Base-by-base conservation (phyloP, 495 filamentous ascomycete genomes). In the Chaetomium tenue region DNA sequence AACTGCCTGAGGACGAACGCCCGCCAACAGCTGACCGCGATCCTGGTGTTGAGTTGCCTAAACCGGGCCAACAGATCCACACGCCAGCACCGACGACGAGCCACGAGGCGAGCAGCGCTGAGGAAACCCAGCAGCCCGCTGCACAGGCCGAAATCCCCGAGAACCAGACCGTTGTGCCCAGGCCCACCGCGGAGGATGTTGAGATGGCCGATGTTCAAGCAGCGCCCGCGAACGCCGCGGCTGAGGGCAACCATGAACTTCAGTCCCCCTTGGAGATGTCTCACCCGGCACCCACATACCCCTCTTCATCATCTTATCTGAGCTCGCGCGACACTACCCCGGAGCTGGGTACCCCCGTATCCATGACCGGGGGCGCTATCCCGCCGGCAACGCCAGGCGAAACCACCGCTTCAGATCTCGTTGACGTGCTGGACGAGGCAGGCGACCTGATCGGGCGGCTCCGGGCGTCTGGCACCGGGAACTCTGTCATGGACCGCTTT, bases 371-470 rank as follows among this genome's bases (percentile, higher is more conserved):
- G 3, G 54, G 47, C 23, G 1, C 3, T 9, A 59, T 18, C 33
- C 47, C 16, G 5, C 26, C 57, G 5, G 37, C 48, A 18, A 54
- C 23, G 16, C 44, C 58, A 6, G 37, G 28, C 0, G 39, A 57
- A 6, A 15, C 12, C 30, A 9, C 26, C 6, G 3, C 16, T 8
- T 37, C 33, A 1, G 40, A 13, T 18, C 39, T 25, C n/a, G 60
- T 66, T 11, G 63, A 64, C 15, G 63, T 75, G 2, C 23, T 62
- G 11, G 66, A 66, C 42, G 63, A 48, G 5, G 61, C 59, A 0
- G 72, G 71, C 5, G 42, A 48, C 0, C 9, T 70, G 1, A 44
- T 75, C 3, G 72, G 68, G 0, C 54, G 39, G n/a, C 22, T 74
- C 8, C 64, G 57, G 16, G 58, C 44, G 16, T 64, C 65, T 12